Evolutionary conservation across 192 early-diverging fungal species (phyloP).

Genomic region (Jimgerdemannia flammicorona): DNA sequence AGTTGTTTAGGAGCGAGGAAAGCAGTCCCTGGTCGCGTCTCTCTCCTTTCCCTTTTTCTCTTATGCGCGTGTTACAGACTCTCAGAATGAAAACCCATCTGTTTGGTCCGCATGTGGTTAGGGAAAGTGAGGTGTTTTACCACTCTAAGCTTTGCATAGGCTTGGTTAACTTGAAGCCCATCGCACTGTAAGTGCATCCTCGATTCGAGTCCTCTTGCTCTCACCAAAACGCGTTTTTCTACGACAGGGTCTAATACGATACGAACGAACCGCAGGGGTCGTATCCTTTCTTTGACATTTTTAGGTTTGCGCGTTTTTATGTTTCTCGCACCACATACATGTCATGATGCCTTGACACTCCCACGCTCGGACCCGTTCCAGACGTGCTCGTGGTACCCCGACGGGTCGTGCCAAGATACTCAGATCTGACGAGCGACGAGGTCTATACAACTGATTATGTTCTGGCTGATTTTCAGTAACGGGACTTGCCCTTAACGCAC

Average conservation of each 20-base stretch:
- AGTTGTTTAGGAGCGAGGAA: too few species aligned
- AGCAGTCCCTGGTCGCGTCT: too few species aligned
- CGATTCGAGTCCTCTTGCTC: too few species aligned
- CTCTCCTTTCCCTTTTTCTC: too few species aligned
- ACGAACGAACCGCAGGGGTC: conserved; percentile 16
- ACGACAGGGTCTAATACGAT: neutral
- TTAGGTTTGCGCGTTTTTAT: neutral
- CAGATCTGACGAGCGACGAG: conserved; percentile 77
- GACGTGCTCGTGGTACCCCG: conserved; percentile 82
- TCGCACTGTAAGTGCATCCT: conserved; percentile 58
- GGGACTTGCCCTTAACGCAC: neutral
- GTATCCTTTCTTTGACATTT: conserved; percentile 23
- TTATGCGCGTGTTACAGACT: neutral
- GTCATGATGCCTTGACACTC: conserved; percentile 7
- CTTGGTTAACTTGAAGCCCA: conserved; percentile 92
- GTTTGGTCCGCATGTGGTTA: conserved; percentile 77
- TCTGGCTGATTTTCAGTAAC: neutral
- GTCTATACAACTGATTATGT: conserved; percentile 21
- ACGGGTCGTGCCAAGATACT: conserved; percentile 66
- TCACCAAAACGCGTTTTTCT: too few species aligned
- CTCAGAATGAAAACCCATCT: conserved; percentile 4
- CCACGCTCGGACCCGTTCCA: conserved; percentile 17
- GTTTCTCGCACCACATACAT: neutral
- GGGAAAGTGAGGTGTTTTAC: conserved; percentile 73
- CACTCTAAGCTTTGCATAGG: conserved; percentile 66